Conservation (phyloP, 495 filamentous ascomycete species). For the Penicillium tannophilum region DNA sequence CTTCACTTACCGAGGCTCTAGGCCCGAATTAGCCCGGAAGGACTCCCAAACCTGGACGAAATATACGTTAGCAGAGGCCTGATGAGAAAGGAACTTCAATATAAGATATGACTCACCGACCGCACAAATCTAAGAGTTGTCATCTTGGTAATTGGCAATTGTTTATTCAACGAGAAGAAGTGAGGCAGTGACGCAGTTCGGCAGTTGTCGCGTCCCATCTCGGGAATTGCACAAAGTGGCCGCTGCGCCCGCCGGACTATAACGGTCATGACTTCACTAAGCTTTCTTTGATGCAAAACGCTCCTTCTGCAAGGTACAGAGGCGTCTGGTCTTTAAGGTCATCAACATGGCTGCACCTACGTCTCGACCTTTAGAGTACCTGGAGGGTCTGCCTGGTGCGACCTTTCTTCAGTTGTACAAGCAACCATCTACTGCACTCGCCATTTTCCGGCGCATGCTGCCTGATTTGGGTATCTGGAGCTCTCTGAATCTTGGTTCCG, state of each 20-base stretch:
- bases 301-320: constrained; percentile 35
- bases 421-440: constrained; percentile 91
- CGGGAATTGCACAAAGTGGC: constrained; percentile 40
- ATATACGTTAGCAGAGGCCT: neutral
- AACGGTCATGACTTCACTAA: constrained; percentile 18
- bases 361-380: constrained; percentile 75
- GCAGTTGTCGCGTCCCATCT: constrained; percentile 30
- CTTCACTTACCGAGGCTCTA: constrained; percentile 76
- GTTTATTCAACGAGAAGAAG: constrained; percentile 1
- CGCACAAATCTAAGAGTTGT: constrained; percentile 62
- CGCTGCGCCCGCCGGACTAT: constrained; percentile 35
- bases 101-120: constrained; percentile 46
- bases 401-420: constrained; percentile 88
- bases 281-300: constrained; percentile 7
- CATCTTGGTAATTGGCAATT: constrained; percentile 39
- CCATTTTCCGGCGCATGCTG: constrained; percentile 96
- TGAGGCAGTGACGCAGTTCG: constrained; percentile 9
- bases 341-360: constrained; percentile 68
- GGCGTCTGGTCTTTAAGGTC: constrained; percentile 35
- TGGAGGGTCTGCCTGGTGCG: constrained; percentile 86
- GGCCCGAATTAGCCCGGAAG: constrained; percentile 80
- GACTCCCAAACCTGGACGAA: constrained; percentile 69
- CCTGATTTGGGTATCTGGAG: constrained; percentile 74
- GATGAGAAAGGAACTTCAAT: neutral
- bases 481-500: constrained; percentile 13